Evolutionary conservation across 495 filamentous ascomycete species (phyloP), one percentile per base, ranked within the genome.

Genomic region (Aspergillus mulundensis): DNA sequence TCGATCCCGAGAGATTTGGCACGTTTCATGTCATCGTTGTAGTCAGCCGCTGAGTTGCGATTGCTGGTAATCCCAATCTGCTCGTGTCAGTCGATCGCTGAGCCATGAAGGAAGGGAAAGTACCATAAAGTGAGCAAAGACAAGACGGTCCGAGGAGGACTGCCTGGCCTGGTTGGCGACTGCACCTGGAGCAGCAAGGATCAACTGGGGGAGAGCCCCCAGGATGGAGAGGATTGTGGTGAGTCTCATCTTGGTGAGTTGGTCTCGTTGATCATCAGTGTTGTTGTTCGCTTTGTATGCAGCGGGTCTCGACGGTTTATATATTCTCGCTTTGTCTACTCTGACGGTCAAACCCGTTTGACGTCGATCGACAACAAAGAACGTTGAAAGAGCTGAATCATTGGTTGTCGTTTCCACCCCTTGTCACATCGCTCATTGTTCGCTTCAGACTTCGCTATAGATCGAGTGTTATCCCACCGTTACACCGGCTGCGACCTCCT

Each of bases 71-170:
- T 82, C 25, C 82, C 82, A 30, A 84, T 75, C 81, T 82, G 34
- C 38, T 40, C 53, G 39, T 41, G 41, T 43, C 38, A 47, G 28
- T 19, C 15, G 5, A 14, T 38, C 3, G 14, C 14, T 3, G 39
- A 4, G 19, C 6, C 10, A 7, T 19, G 20, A 39, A 14, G 18
- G 23, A 34, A 11, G 53, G 11, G 24, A 15, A 19, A 46, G 34
- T 74, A 82, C 81, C 78, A 84, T 83, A 63, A 84, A 85, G 61
- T 84, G 82, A 51, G 70, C 73, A 63, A 85, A 84, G 4, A 84
- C 81, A 34, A 84, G 65, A 8, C 42, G 41, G n/a, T 54, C 41
- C 5, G 16, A 24, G 0, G 52, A 38, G 1, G 52, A 38, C 32
- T 53, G 39, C 28, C 52, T 46, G 28, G 52, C 42, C 1, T 53